Conservation (phyloP, 306 rosid species). For the Fragaria nilgerrensis region DNA sequence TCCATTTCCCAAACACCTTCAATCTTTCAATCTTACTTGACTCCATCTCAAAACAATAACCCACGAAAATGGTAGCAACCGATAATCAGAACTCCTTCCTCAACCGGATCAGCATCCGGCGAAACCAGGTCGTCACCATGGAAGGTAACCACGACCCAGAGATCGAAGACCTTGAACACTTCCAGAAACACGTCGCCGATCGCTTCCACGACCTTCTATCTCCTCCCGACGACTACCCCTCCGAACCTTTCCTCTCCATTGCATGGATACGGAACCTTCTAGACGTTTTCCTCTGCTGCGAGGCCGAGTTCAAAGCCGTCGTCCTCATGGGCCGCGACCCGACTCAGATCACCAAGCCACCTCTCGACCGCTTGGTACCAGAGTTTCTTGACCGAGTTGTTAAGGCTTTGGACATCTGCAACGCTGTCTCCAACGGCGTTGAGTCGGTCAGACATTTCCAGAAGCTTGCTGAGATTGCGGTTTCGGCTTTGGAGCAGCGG, state of each 20-base stretch:
- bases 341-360: slow-evolving; percentile 60
- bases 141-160: slow-evolving; percentile 76
- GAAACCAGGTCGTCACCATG: slow-evolving; percentile 89
- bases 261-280: slow-evolving; percentile 72
- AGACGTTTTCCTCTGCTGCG: slow-evolving; percentile 81
- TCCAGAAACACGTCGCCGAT: slow-evolving; percentile 69
- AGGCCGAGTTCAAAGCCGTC: slow-evolving; percentile 87
- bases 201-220: slow-evolving; percentile 60
- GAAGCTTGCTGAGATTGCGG: slow-evolving; percentile 73
- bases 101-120: slow-evolving; percentile 82
- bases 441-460: slow-evolving; percentile 69
- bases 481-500: slow-evolving; percentile 50
- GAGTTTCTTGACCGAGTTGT: slow-evolving; percentile 76
- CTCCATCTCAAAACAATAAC: not conserved
- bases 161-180: slow-evolving; percentile 76
- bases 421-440: slow-evolving; percentile 69
- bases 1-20: not conserved
- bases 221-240: slow-evolving; percentile 41
- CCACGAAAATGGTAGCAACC: slow-evolving; percentile 65
- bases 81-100: slow-evolving; percentile 80
- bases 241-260: slow-evolving; percentile 56
- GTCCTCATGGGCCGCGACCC: slow-evolving; percentile 74
- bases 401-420: slow-evolving; percentile 78
- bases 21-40: not conserved
- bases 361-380: slow-evolving; percentile 71